These are phyloP conservation scores for Knufia petricola DNA, from an alignment of 2,329 filamentous ascomycete genomes.

Conservation along the genomic window DNA sequence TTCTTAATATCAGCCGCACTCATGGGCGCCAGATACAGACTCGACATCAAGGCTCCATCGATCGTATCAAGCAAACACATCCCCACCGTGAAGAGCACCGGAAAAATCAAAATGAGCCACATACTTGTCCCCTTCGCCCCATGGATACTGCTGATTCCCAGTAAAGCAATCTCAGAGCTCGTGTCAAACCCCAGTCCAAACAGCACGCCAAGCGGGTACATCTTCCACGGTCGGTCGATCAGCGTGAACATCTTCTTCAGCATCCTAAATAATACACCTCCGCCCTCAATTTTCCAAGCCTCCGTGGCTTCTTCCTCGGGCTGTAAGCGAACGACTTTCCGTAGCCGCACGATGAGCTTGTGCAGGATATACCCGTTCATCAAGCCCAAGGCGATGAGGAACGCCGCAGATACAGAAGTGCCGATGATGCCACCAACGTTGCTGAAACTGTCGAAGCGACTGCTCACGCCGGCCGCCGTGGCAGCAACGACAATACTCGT, in stretches of 20 bases:
- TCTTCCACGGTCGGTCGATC: conserved; percentile 69
- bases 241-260: conserved; percentile 69
- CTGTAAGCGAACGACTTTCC: conserved; percentile 45
- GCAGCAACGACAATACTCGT: conserved; percentile 89
- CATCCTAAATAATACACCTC: conserved; percentile 61
- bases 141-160: conserved; percentile 84
- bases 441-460: conserved; percentile 70
- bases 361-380: conserved; percentile 82
- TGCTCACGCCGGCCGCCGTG: conserved; percentile 71
- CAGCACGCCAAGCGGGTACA: conserved; percentile 81
- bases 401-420: conserved; percentile 72
- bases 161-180: conserved; percentile 80
- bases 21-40: conserved; percentile 61
- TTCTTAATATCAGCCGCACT: conserved; percentile 24
- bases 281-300: conserved; percentile 62
- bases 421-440: conserved; percentile 81
- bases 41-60: conserved; percentile 92
- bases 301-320: conserved; percentile 39
- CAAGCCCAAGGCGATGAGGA: conserved; percentile 69
- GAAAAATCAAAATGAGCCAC: conserved; percentile 91
- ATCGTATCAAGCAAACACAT: conserved; percentile 94
- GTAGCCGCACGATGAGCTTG: conserved; percentile 62
- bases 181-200: conserved; percentile 95
- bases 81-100: conserved; percentile 82
- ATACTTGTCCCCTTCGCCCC: conserved; percentile 77